A percentile compares a stretch with the other conserved stretches of the same genome.
Conservation (phyloP, 495 filamentous ascomycete species). For the Penicillium taxi region DNA sequence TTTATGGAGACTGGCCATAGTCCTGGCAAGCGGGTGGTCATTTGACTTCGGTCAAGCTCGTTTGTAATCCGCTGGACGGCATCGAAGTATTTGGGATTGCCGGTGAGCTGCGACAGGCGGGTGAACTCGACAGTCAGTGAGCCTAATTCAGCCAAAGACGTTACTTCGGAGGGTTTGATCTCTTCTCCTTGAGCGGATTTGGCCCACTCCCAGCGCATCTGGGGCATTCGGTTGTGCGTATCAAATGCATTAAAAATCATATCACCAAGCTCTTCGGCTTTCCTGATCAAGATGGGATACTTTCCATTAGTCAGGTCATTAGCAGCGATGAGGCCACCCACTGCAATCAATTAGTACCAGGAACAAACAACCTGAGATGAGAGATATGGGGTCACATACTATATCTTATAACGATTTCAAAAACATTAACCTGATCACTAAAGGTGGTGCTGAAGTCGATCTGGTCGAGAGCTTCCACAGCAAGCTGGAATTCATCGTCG, state of each 20-base stretch:
- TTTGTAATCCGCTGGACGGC: constrained; percentile 84
- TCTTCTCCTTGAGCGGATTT: constrained; percentile 30
- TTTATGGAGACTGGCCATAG: constrained; percentile 78
- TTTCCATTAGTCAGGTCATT: constrained; percentile 71
- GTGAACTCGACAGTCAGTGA: constrained; percentile 91
- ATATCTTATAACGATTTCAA: constrained; percentile 85
- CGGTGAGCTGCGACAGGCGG: constrained; percentile 79
- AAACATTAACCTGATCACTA: constrained; percentile 59
- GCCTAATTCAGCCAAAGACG: constrained; percentile 72
- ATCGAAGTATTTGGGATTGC: constrained; percentile 82
- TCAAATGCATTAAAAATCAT: constrained; percentile 89
- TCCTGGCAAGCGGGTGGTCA: constrained; percentile 60
- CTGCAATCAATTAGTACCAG: too few species aligned
- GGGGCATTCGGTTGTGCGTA: constrained; percentile 89
- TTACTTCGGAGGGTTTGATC: constrained; percentile 34
- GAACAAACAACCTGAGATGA: too few species aligned
- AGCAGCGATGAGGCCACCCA: constrained; percentile 75
- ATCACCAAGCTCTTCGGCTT: constrained; percentile 80
- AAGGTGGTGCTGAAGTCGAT: constrained; percentile 49
- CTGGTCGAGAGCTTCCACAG: constrained; percentile 43
- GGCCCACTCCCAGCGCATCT: constrained; percentile 49
- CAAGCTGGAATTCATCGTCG: constrained; percentile 51
- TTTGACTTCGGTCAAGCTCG: constrained; percentile 66
- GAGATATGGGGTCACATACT: too few species aligned
- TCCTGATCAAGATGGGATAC: constrained; percentile 61